These are phyloP conservation scores for Bipolaris cookei DNA, from an alignment of 2,329 filamentous ascomycete genomes.

Conservation along the genomic window DNA sequence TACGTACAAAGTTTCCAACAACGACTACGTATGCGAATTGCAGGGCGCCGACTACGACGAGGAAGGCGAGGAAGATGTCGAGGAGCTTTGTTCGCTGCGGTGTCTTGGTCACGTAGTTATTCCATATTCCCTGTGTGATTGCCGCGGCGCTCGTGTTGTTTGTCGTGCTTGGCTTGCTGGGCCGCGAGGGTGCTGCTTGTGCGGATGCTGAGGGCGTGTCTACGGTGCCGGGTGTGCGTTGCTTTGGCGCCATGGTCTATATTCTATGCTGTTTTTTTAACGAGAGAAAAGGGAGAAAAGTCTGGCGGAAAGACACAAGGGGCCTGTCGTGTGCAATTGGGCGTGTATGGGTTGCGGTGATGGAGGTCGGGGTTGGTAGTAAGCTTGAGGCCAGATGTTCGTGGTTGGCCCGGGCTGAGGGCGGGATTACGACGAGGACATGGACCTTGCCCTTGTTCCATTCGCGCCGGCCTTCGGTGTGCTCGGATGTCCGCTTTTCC, in stretches of 20 bases:
- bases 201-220: conserved; percentile 23
- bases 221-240: conserved; percentile 28
- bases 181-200: conserved; percentile 18
- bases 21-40: conserved; percentile 94
- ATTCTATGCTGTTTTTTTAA: conserved; percentile 5
- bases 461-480: conserved; percentile 11
- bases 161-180: conserved; percentile 40
- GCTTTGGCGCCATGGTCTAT: conserved; percentile 42
- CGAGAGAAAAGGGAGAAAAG: neutral
- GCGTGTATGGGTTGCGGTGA: conserved; percentile 15
- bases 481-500: conserved; percentile 21
- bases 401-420: conserved; percentile 16
- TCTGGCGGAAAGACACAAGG: neutral
- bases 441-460: neutral
- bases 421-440: conserved; percentile 8
- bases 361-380: conserved; percentile 20
- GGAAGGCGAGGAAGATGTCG: conserved; percentile 87
- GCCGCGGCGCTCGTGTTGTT: conserved; percentile 53
- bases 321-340: neutral
- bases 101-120: conserved; percentile 79
- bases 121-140: conserved; percentile 73
- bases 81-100: conserved; percentile 91
- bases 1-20: conserved; percentile 91
- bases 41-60: conserved; percentile 82
- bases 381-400: conserved; percentile 38